A percentile compares a stretch with the other conserved stretches of the same genome.
phyloP scores from a whole-genome alignment of 495 filamentous ascomycete genomes.

The Penicillium mononematosum region DNA sequence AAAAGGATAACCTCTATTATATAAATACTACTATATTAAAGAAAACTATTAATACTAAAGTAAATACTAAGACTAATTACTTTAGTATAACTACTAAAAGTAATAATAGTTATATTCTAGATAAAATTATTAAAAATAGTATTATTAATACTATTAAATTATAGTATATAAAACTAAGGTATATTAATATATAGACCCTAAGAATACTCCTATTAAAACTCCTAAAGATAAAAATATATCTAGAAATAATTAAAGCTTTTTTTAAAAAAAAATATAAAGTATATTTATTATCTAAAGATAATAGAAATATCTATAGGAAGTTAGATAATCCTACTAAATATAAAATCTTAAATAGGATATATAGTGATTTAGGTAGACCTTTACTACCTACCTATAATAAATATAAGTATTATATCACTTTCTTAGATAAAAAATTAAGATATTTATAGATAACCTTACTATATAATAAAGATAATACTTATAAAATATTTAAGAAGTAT shows the following conservation, averaged over 20 bases:
- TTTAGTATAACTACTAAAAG: no score
- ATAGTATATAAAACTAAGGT: background rate
- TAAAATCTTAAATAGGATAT: background rate
- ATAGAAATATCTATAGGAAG: background rate
- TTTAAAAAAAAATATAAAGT: background rate
- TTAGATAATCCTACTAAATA: background rate
- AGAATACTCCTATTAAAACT: background rate
- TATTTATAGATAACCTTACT: background rate
- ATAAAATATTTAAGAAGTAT: no score
- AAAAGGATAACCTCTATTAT: background rate
- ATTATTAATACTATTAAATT: background rate
- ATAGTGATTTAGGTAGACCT: background rate
- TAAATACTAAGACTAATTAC: no score
- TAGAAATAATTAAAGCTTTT: background rate
- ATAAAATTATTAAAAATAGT: background rate
- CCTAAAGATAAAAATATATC: background rate
- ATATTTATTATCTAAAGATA: background rate
- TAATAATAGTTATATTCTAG: background rate
- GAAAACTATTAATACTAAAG: no score
- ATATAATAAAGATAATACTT: no score
- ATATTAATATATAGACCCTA: background rate
- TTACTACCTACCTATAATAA: background rate
- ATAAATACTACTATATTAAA: background rate
- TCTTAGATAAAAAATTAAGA: background rate
- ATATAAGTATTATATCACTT: background rate